Percentiles rank a stretch among this genome's conserved stretches.
Evolutionary conservation across 176 grass and related monocot species (phyloP).

Genomic region (Poa annua): DNA sequence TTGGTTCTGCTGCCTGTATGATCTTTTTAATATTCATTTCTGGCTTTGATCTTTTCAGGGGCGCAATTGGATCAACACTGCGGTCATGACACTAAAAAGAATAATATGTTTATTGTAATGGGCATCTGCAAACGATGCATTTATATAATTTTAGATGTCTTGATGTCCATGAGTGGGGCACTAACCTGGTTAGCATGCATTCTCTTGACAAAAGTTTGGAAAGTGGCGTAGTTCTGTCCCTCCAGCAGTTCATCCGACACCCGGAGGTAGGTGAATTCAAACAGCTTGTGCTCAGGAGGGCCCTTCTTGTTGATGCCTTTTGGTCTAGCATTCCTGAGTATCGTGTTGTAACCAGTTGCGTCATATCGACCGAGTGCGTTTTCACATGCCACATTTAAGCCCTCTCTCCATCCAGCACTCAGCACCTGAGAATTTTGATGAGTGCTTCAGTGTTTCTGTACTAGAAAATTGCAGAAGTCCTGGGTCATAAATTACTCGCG

Average conservation of each 20-base stretch:
- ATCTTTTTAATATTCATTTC: conserved; percentile 56
- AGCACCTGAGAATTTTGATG: conserved; percentile 57
- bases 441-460: background rate
- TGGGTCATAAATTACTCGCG: background rate
- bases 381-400: conserved; percentile 70
- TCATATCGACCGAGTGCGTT: conserved; percentile 81
- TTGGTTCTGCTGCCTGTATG: conserved; percentile 52
- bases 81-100: conserved; percentile 48
- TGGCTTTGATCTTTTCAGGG: conserved; percentile 62
- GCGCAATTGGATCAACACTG: conserved; percentile 50
- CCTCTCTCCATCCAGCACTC: conserved; percentile 92
- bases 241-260: conserved; percentile 69
- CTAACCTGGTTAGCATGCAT: conserved; percentile 96
- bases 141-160: background rate
- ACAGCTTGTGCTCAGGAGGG: conserved; percentile 59
- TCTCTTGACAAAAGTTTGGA: conserved; percentile 76
- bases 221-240: conserved; percentile 65
- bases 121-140: conserved; percentile 6
- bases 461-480: background rate
- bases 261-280: conserved; percentile 83
- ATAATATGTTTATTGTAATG: background rate
- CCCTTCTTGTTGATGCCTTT: conserved; percentile 63
- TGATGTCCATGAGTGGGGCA: background rate
- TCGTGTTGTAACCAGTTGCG: conserved; percentile 77
- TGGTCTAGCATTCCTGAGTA: conserved; percentile 75